Percentiles rank a stretch among this genome's conserved stretches.
Evolutionary conservation across 2,329 filamentous ascomycete genomes (phyloP).

Genomic region (Verticillium isaacii): DNA sequence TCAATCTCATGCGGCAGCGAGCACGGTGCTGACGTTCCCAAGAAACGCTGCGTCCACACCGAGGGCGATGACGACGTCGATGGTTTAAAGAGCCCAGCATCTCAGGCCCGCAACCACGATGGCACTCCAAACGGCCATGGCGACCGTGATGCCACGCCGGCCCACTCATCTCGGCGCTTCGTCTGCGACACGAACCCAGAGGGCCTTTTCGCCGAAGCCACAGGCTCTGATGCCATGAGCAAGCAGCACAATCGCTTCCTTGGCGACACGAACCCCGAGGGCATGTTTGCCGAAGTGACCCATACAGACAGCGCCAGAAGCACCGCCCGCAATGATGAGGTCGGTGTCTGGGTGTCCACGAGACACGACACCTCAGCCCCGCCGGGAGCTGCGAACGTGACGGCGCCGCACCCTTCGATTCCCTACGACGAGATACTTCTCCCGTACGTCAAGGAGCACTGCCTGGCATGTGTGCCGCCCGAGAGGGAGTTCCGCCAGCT

Average conservation of each 20-base stretch:
- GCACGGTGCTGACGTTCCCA: constrained; percentile 2
- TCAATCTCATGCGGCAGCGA: neutral
- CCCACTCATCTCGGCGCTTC: constrained; percentile 37
- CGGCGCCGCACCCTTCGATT: constrained; percentile 23
- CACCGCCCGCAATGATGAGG: constrained; percentile 43
- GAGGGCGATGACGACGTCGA: constrained; percentile 20
- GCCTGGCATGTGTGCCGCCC: constrained; percentile 42
- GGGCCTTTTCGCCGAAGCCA: constrained; percentile 53
- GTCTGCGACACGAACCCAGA: constrained; percentile 59
- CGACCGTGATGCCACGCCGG: neutral
- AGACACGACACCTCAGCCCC: constrained; percentile 9
- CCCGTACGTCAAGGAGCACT: constrained; percentile 39
- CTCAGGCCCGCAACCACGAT: neutral
- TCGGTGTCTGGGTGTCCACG: constrained; percentile 50
- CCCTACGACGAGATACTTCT: constrained; percentile 34
- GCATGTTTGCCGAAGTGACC: constrained; percentile 53
- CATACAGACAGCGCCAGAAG: constrained; percentile 23
- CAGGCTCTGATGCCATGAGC: constrained; percentile 22
- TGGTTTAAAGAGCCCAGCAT: neutral
- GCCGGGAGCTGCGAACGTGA: neutral
- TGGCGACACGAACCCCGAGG: constrained; percentile 55
- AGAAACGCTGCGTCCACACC: constrained; percentile 41
- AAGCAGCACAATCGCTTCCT: constrained; percentile 43
- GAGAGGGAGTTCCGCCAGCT: constrained; percentile 40
- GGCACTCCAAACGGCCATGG: neutral